Evolutionary conservation across 2,329 filamentous ascomycete species (phyloP).

Genomic region (Ophioceras dolichostomum): DNA sequence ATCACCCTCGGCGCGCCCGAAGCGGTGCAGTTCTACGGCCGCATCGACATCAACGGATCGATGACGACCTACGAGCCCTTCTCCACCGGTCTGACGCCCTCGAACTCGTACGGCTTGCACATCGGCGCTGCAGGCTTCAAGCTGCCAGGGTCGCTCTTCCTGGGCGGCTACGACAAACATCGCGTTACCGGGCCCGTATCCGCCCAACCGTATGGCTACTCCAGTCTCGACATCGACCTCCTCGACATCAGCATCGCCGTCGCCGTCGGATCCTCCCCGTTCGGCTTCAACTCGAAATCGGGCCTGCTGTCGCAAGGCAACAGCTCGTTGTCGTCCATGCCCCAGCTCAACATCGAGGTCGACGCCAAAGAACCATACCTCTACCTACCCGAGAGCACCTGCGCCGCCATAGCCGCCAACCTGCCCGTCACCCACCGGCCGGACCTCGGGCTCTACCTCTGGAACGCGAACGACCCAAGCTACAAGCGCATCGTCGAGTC

Average conservation of each 20-base stretch:
- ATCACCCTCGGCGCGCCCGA: conserved; percentile 13
- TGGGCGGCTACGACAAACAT: conserved; percentile 27
- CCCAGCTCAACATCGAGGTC: conserved; percentile 16
- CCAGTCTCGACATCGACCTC: conserved; percentile 8
- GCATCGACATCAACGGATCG: background rate
- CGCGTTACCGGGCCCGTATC: conserved; percentile 21
- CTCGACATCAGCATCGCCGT: conserved; percentile 18
- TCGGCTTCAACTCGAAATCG: conserved; percentile 13
- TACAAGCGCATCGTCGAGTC: conserved; percentile 26
- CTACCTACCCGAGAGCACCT: conserved; percentile 24
- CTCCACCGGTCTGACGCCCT: conserved; percentile 12
- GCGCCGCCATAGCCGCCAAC: conserved; percentile 22
- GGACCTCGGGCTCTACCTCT: conserved; percentile 25
- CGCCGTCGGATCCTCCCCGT: conserved; percentile 27
- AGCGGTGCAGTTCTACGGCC: background rate
- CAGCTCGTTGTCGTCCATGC: conserved; percentile 11
- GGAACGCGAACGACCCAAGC: conserved; percentile 20
- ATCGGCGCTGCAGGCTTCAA: conserved; percentile 21
- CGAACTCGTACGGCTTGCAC: conserved; percentile 28
- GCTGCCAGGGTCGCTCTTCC: conserved; percentile 21
- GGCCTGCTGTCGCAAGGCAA: background rate
- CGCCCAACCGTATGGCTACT: background rate
- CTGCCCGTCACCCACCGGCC: conserved; percentile 24
- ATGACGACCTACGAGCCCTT: background rate
- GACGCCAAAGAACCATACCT: conserved; percentile 23